Evolutionary conservation across 768 basidiomycete genomes (phyloP), one percentile per base, ranked within the genome.

Genomic region (Mycena vulgaris): DNA sequence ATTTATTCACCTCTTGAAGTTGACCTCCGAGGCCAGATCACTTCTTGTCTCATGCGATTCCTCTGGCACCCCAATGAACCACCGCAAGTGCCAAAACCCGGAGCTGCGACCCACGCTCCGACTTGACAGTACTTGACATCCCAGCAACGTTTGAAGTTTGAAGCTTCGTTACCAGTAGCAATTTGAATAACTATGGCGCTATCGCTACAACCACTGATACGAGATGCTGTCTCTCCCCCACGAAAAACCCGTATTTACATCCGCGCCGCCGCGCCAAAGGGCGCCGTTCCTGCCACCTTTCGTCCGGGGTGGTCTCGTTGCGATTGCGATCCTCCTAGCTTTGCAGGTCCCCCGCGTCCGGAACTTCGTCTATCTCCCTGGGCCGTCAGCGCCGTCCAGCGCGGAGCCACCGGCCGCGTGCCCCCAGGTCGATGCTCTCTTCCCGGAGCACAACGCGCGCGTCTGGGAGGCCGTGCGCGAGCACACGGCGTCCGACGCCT

Each of bases 401-500:
- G 23, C 11, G 31, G 59, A 19, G 10, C 25, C 51, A 25, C n/a
- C n/a, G 33, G 4, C 53, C 2, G 23, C 14, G 40, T 69, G 62
- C 25, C 62, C 68, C 3, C 68, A 69, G 47, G 61, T 48, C 19
- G 48, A 31, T 28, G 5, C 30, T 6, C 62, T 69, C 49, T 16
- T 69, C 28, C 62, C 68, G 0, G 23, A 10, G 21, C 45, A 28
- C 16, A 64, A 69, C n/a, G 62, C 35, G 48, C n/a, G 4, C 5
- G 21, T 59, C 11, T 69, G 68, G 62, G 30, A 52, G 11, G 27
- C 10, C 2, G 45, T 8, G 6, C 48, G 23, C 30, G 23, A 35
- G 27, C 30, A 30, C 28, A 70, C 58, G 31, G 57, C 40, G 3
- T 45, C 63, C 4, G 35, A 21, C 11, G 40, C 14, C 28, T 89